A percentile compares a stretch with the other conserved stretches of the same genome.
Evolutionary conservation across 2,329 filamentous ascomycete species (phyloP).

Genomic region (Chrysoporthe puriensis): DNA sequence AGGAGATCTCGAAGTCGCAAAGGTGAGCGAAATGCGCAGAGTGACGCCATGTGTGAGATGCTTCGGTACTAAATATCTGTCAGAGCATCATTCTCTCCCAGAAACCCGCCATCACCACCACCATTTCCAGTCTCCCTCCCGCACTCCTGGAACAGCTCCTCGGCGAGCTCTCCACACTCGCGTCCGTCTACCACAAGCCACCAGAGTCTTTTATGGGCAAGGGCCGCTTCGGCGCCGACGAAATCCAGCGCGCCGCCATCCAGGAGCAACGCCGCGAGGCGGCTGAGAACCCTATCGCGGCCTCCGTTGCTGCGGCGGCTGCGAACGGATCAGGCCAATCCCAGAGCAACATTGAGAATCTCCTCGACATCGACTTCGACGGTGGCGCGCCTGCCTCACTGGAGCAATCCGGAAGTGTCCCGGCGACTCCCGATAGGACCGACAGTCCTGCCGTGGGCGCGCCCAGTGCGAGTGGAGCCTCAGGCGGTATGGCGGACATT

Average conservation of each 20-base stretch:
- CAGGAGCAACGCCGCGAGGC: slow-evolving; percentile 94
- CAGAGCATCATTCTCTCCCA: slow-evolving; percentile 86
- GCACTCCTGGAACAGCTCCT: slow-evolving; percentile 88
- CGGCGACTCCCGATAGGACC: slow-evolving; percentile 70
- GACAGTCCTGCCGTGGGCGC: slow-evolving; percentile 58
- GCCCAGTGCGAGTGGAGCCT: slow-evolving; percentile 41
- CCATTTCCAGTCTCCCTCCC: slow-evolving; percentile 86
- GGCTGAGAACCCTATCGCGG: slow-evolving; percentile 91
- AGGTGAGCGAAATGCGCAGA: slow-evolving; percentile 54
- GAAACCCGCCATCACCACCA: slow-evolving; percentile 91
- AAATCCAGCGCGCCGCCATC: slow-evolving; percentile 92
- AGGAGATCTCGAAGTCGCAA: slow-evolving; percentile 86
- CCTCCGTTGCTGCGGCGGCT: slow-evolving; percentile 72
- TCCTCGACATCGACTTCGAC: slow-evolving; percentile 72
- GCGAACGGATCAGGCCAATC: slow-evolving; percentile 58
- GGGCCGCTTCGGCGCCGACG: slow-evolving; percentile 90
- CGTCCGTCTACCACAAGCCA: slow-evolving; percentile 97
- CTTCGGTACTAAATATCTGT: not conserved
- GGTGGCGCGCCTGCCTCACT: slow-evolving; percentile 89
- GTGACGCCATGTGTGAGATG: not conserved
- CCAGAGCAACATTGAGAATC: slow-evolving; percentile 87
- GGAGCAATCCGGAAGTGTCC: slow-evolving; percentile 53
- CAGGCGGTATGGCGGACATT: slow-evolving; percentile 63
- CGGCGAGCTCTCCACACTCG: slow-evolving; percentile 87
- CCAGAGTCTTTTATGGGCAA: slow-evolving; percentile 98